Evolutionary conservation across 2,329 filamentous ascomycete genomes (phyloP), one percentile per base, ranked within the genome.

Genomic region (Neocucurbitaria cava): DNA sequence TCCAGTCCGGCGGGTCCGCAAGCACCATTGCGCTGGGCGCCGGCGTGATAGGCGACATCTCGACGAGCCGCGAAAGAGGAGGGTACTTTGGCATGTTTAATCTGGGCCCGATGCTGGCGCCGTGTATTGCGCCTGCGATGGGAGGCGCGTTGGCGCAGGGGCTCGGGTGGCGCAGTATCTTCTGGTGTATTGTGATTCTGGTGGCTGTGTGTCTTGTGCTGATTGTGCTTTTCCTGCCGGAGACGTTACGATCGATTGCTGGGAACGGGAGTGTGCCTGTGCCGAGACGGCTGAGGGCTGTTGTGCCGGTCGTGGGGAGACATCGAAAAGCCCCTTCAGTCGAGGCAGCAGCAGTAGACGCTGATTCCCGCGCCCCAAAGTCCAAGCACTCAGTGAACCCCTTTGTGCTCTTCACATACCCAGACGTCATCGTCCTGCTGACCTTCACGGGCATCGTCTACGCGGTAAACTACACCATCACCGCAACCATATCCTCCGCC

Each of bases 41-140:
- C 56, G 90, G 87, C 1, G 85, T 92, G 1, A 84, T 93, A 13
- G 87, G 88, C 0, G 91, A 95, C 64, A 82, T 92, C 5, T 82
- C 87, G 0, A 86, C 88, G 0, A 86, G 83, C 41, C 82, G 84
- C 0, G 89, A 94, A 71, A 80, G 91, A 62, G 91, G 90, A 2
- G 84, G 82, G 51, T 93, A 90, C 67, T 88, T 93, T 68, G 78
- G 89, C 85, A 46, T 83, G 87, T 55, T 84, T 88, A 18, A 83
- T 82, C 28, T 81, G 80, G 3, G 86, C 83, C 15, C 67, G 0
- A 70, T 71, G 69, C 56, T 71, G 15, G 60, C 69, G 10, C 56
- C 71, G 9, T 61, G 65, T 45, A 67, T 72, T 13, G 70, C 64
- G 1, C 73, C 74, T 15, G 66, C 70, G 1, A 61, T 75, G 8